Evolutionary conservation across 1,284 basidiomycete species (phyloP).

Genomic region (Microbotryum silenes-acaulis): DNA sequence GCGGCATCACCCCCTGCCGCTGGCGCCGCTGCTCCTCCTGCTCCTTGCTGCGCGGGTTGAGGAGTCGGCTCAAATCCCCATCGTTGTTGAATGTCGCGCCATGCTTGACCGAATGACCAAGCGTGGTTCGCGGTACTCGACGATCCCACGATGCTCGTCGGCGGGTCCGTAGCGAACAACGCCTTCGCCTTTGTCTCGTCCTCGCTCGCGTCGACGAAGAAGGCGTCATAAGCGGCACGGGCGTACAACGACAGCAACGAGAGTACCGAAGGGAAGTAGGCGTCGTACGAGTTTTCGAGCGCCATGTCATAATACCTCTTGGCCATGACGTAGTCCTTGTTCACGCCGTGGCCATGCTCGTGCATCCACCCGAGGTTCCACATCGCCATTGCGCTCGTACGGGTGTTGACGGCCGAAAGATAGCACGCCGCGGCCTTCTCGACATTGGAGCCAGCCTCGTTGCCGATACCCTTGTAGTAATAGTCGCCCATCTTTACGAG

Average conservation of each 20-base stretch:
- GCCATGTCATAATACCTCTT: constrained; percentile 93
- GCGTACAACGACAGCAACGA: constrained; percentile 75
- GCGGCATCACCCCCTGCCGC: not conserved
- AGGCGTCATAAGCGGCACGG: constrained; percentile 71
- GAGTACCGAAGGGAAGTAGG: constrained; percentile 76
- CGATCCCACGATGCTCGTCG: not conserved
- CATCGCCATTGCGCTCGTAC: constrained; percentile 85
- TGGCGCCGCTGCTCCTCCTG: not conserved
- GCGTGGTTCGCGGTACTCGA: not conserved
- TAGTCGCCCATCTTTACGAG: constrained; percentile 69
- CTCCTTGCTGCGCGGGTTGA: constrained; percentile 8
- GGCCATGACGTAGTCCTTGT: constrained; percentile 91
- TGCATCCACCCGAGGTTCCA: constrained; percentile 99
- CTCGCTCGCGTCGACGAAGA: constrained; percentile 56
- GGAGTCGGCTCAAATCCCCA: constrained; percentile 29
- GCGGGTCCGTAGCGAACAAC: constrained; percentile 23
- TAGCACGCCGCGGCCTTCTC: constrained; percentile 90
- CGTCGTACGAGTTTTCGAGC: constrained; percentile 74
- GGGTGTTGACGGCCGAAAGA: constrained; percentile 79
- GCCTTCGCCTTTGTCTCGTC: constrained; percentile 32
- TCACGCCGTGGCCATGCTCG: constrained; percentile 86
- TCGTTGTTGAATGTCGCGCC: constrained; percentile 25
- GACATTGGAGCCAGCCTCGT: constrained; percentile 51
- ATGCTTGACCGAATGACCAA: constrained; percentile 24
- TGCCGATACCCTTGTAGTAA: constrained; percentile 80